Evolutionary conservation across 2,329 filamentous ascomycete genomes (phyloP).

Genomic region (Coniochaeta hoffmannii): DNA sequence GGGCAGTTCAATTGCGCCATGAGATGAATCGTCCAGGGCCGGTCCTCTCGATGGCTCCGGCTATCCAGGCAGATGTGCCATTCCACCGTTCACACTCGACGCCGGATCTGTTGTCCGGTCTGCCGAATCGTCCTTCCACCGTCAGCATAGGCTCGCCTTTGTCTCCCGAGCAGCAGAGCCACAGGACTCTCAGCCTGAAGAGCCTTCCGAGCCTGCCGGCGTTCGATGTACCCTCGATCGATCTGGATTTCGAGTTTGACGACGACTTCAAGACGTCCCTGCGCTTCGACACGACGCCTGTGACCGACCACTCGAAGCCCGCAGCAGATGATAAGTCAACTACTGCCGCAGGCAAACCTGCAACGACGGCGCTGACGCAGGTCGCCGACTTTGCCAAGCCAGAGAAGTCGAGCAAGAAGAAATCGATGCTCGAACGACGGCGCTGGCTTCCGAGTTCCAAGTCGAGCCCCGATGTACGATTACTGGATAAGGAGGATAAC

Average conservation of each 20-base stretch:
- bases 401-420: conserved; percentile 30
- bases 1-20: conserved; percentile 19
- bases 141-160: conserved; percentile 4
- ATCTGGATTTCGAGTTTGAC: conserved; percentile 37
- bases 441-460: conserved; percentile 43
- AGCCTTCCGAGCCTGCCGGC: conserved; percentile 28
- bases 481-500: conserved; percentile 17
- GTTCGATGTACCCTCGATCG: conserved; percentile 47
- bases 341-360: conserved; percentile 16
- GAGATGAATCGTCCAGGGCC: conserved; percentile 37
- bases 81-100: conserved; percentile 27
- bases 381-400: conserved; percentile 15
- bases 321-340: conserved; percentile 6
- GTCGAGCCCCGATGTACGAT: conserved; percentile 28
- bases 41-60: conserved; percentile 31
- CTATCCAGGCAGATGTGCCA: conserved; percentile 28
- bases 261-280: conserved; percentile 31
- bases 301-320: conserved; percentile 11
- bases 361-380: conserved; percentile 7
- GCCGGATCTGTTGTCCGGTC: conserved; percentile 20
- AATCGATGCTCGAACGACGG: conserved; percentile 39
- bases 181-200: conserved; percentile 21
- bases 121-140: conserved; percentile 9
- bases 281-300: conserved; percentile 22
- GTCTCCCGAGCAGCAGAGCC: conserved; percentile 9